Conservation (phyloP, 2,329 filamentous ascomycete genomes). For the Pseudodiploospora longispora region DNA sequence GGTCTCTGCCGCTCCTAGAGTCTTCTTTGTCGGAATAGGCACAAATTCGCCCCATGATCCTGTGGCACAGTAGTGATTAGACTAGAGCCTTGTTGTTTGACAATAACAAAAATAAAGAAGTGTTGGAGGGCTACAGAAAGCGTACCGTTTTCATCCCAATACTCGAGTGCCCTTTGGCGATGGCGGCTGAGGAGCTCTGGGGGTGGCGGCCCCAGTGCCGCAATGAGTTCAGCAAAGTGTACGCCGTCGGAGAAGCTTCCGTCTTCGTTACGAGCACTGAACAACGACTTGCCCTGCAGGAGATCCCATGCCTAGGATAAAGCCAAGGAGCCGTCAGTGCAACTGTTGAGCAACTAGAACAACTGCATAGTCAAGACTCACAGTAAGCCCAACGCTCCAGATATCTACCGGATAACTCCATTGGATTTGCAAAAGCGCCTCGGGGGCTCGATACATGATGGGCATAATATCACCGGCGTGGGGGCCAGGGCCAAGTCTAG, state of each 20-base stretch:
- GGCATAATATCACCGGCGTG: conserved; percentile 23
- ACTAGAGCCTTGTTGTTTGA: too few relatives aligned
- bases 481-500: conserved; percentile 16
- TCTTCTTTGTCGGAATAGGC: conserved; percentile 13
- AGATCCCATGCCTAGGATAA: conserved; percentile 17
- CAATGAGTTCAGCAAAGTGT: conserved; percentile 17
- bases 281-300: conserved; percentile 12
- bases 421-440: conserved; percentile 13
- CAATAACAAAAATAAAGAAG: too few relatives aligned
- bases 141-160: conserved; percentile 17
- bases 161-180: conserved; percentile 10
- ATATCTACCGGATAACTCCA: conserved; percentile 21
- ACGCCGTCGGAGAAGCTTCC: conserved; percentile 14
- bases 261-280: conserved; percentile 14
- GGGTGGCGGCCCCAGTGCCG: conserved; percentile 15
- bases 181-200: conserved; percentile 10
- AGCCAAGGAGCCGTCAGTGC: background rate
- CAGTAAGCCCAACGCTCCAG: conserved; percentile 21
- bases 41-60: conserved; percentile 15
- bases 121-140: background rate
- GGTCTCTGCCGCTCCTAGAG: conserved; percentile 13
- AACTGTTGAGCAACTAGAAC: background rate
- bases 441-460: conserved; percentile 16
- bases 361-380: background rate
- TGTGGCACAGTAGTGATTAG: background rate